Evolutionary conservation across 345 rosid species (phyloP), one percentile per base, ranked within the genome.

Genomic region (Corchorus olitorius): DNA sequence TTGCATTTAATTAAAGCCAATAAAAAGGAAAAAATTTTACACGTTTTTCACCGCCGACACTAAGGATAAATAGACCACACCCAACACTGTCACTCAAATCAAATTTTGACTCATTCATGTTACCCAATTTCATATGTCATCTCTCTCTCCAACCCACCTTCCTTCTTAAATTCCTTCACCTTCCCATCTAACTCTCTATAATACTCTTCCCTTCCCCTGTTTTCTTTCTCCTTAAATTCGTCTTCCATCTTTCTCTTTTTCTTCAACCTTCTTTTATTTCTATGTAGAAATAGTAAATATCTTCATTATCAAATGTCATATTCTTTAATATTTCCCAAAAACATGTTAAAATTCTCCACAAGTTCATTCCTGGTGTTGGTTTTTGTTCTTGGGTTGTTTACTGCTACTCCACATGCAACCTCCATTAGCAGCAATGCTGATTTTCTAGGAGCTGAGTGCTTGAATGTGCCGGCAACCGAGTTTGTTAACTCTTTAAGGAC

Each of bases 401-500:
- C 34, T 49, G 19, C 50, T 6, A 10, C 43, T 22, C 37, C 68
- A 5, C 35, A 20, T 54, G 72, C 62, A 6, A 27, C 17, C 34
- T 45, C 72, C 78, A 16, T 14, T 16, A 55, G 75, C 64, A 3
- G 43, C 43, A 39, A n/a, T 20, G 4, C 53, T 2, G 83, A 60
- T 2, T 43, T 72, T 54, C 46, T 56, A n/a, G 81, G 65, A 33
- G 20, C 46, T 0, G 83, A 82, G 46, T 86, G 83, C 72, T 78
- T 91, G 66, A 83, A 65, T 46, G 92, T 89, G 6, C 84, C 91
- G 0, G 20, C 81, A 1, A 50, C 79, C 6, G 85, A 84, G 43
- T 91, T 91, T 70, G 46, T 79, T 1, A 81, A 80, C 65, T 88
- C 93, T 14, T 67, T 89, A 80, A 58, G 45, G 75, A 72, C 68